Evolutionary conservation across 2,329 filamentous ascomycete species (phyloP).

Genomic region (Colletotrichum euphorbiae): DNA sequence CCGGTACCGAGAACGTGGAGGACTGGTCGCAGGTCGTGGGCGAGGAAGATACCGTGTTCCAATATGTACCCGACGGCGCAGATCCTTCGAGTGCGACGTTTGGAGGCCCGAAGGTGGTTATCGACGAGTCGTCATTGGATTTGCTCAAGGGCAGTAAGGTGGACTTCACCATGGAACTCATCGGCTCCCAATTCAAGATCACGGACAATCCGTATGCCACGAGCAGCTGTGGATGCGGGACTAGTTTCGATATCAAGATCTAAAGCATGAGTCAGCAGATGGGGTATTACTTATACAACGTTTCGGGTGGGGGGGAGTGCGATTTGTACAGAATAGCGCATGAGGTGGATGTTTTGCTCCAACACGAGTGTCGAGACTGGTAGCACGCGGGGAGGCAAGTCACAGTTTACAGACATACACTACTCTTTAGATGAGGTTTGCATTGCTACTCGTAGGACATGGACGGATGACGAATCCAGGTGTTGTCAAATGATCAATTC

Average conservation of each 20-base stretch:
- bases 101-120: constrained; percentile 78
- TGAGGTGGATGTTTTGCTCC: background rate
- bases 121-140: constrained; percentile 89
- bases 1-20: constrained; percentile 49
- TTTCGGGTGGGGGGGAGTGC: too few species aligned
- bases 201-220: constrained; percentile 91
- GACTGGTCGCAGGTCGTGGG: constrained; percentile 54
- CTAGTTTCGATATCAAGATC: constrained; percentile 93
- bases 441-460: constrained; percentile 39
- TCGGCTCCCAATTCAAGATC: constrained; percentile 91
- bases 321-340: background rate
- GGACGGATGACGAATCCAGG: constrained; percentile 29
- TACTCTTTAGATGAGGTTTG: constrained; percentile 29
- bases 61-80: constrained; percentile 68
- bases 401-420: constrained; percentile 8
- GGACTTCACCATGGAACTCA: constrained; percentile 96
- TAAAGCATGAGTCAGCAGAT: constrained; percentile 46
- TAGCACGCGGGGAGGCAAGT: constrained; percentile 9
- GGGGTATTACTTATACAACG: constrained; percentile 21
- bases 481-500: constrained; percentile 48
- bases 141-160: constrained; percentile 93
- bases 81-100: constrained; percentile 44
- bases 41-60: constrained; percentile 91
- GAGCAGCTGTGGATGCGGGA: constrained; percentile 96
- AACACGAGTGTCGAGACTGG: background rate